Conservation (phyloP, 2,329 filamentous ascomycete genomes). For the Diaporthe eres region DNA sequence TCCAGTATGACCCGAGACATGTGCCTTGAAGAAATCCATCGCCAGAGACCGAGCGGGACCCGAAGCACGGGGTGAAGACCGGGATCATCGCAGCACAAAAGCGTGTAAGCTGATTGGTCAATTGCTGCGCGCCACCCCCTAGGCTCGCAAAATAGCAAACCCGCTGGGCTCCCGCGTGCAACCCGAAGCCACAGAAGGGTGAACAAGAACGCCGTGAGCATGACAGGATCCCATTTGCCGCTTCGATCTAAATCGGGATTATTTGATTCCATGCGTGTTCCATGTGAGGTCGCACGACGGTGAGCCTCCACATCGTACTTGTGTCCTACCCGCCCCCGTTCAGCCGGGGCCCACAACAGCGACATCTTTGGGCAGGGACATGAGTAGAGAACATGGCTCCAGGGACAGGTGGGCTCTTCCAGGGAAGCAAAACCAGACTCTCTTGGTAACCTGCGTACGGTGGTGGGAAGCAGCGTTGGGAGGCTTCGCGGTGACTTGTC, state of each 20-base stretch:
- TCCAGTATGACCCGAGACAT: background rate
- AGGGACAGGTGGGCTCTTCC: background rate
- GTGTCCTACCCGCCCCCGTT: background rate
- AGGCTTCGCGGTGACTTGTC: background rate
- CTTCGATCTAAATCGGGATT: background rate
- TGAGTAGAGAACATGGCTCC: background rate
- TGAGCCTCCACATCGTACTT: background rate
- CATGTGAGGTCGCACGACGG: background rate
- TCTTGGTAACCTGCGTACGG: background rate
- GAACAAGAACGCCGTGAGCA: background rate
- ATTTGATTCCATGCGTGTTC: background rate
- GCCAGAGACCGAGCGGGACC: background rate
- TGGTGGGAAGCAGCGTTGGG: background rate
- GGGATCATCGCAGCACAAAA: slow-evolving; percentile 11
- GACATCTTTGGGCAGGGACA: background rate
- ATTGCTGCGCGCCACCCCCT: no score
- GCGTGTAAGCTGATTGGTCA: slow-evolving; percentile 28
- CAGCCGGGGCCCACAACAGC: background rate
- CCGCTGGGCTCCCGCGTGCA: background rate
- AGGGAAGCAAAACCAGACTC: background rate
- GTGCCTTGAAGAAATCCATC: background rate
- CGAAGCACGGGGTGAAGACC: background rate
- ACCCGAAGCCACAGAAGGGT: slow-evolving; percentile 5
- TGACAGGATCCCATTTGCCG: no score
- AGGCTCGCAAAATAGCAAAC: background rate